Base-by-base conservation (phyloP, 371 early-diverging fungal species). In the Dipsacomyces acuminosporus region DNA sequence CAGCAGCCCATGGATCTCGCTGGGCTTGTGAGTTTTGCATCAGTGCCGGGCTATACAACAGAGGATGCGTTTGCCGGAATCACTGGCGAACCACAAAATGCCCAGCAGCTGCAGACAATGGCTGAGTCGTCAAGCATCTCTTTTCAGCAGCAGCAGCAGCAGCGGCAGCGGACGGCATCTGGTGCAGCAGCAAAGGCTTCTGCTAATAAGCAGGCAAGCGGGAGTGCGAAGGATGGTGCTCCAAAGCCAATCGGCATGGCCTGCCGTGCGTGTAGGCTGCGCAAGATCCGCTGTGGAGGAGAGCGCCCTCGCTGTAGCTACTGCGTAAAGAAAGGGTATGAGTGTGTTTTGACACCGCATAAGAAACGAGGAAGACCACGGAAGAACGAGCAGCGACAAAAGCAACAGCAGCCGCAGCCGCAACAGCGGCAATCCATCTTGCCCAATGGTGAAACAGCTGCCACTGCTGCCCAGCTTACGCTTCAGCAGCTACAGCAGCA, bases 231-330 rank as follows among this genome's bases (percentile, higher is more conserved):
- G 38, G 38, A 17, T 3, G 38, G 17, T 38, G 38, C 38, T 4
- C 8, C 38, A 3, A 55, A 43, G 38, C 67, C 67, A 14, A 66
- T 66, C 6, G 67, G 67, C 21, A 66, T 66, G 67, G 67, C 67
- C 8, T 66, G 67, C 14, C 46, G 67, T 2, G 67, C 67, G 0
- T 66, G 67, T 40, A 46, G 67, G 7, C 42, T 46, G 57, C 67
- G 67, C 46, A 66, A 66, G 54, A 66, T 66, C 51, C 44, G 67
- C 9, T 66, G 67, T 33, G 67, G 67, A 22, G 67, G 67, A 11
- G 67, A 66, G 43, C 67, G 50, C 1, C 67, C 67, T 1, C 62
- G 67, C 7, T 66, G 67, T 44, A 57, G 48, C 23, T 66, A 66
- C 51, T 66, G 67, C 30, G 58, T 66, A 7, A 66, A 66, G 23